Conservation (phyloP, 176 grass and related monocot species). For the Cenchrus americanus region DNA sequence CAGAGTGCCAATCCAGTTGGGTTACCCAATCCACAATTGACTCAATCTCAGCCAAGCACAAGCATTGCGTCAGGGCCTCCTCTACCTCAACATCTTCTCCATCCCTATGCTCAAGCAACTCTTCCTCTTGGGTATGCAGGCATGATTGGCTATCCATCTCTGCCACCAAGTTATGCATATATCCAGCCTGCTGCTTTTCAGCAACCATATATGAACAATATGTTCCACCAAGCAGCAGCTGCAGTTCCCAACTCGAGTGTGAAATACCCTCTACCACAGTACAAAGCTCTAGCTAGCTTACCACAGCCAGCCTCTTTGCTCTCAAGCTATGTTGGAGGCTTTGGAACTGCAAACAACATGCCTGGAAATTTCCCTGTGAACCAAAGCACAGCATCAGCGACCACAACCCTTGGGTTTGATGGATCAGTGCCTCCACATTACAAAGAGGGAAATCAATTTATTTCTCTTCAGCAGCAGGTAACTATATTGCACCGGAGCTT, state of each 20-base stretch:
- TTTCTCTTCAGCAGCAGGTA: constrained; percentile 83
- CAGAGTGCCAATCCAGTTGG: constrained; percentile 60
- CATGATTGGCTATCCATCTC: constrained; percentile 80
- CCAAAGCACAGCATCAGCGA: constrained; percentile 56
- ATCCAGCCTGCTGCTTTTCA: constrained; percentile 66
- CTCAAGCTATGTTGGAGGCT: constrained; percentile 60
- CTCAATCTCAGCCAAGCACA: constrained; percentile 58
- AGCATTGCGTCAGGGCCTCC: constrained; percentile 57
- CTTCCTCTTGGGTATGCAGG: constrained; percentile 70
- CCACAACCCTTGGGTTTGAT: constrained; percentile 61
- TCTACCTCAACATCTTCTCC: constrained; percentile 71
- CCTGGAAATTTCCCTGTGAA: constrained; percentile 68
- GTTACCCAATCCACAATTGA: constrained; percentile 59
- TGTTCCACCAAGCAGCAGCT: constrained; percentile 69
- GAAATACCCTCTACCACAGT: constrained; percentile 76
- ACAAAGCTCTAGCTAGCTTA: constrained; percentile 70
- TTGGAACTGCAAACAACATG: constrained; percentile 62
- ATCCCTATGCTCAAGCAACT: constrained; percentile 72
- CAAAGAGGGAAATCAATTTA: constrained; percentile 69
- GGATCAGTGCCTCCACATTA: constrained; percentile 61
- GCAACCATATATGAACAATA: constrained; percentile 59
- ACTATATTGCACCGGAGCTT: not conserved
- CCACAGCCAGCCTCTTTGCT: constrained; percentile 57
- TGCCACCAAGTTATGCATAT: constrained; percentile 73
- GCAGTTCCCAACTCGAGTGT: constrained; percentile 55